These are phyloP conservation scores for Penicillium olsonii DNA, from an alignment of 2,329 filamentous ascomycete species.

Conservation along the genomic window DNA sequence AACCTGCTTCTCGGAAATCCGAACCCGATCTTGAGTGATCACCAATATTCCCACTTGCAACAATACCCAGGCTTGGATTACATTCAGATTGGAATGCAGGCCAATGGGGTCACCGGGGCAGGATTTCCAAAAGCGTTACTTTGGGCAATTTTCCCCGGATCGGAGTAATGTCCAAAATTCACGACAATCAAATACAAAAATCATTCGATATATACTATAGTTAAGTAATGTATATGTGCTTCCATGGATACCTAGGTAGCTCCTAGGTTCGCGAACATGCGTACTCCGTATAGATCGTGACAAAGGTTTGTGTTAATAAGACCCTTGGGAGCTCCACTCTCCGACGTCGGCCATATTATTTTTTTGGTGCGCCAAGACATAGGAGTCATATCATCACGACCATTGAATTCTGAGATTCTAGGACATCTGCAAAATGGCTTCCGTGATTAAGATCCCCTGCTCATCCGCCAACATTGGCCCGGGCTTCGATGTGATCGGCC, in stretches of 20 bases:
- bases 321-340: conserved; percentile 11
- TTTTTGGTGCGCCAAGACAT: conserved; percentile 24
- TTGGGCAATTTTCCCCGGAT: background rate
- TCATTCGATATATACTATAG: too few relatives aligned
- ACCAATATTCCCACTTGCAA: background rate
- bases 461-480: conserved; percentile 98
- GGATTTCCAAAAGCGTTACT: background rate
- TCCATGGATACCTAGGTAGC: too few relatives aligned
- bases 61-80: background rate
- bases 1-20: background rate
- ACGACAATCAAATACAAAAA: too few relatives aligned
- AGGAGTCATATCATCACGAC: conserved; percentile 19
- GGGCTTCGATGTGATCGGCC: conserved; percentile 93
- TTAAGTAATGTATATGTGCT: too few relatives aligned
- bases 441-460: conserved; percentile 77
- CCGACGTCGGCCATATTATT: conserved; percentile 24
- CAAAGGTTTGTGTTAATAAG: background rate
- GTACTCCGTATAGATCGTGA: background rate
- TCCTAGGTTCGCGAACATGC: too few relatives aligned
- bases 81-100: background rate
- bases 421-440: conserved; percentile 24
- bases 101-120: background rate
- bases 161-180: too few relatives aligned
- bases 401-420: background rate
- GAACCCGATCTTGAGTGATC: background rate